phyloP scores from a whole-genome alignment of 2,329 filamentous ascomycete genomes.

The Phoma sp. region DNA sequence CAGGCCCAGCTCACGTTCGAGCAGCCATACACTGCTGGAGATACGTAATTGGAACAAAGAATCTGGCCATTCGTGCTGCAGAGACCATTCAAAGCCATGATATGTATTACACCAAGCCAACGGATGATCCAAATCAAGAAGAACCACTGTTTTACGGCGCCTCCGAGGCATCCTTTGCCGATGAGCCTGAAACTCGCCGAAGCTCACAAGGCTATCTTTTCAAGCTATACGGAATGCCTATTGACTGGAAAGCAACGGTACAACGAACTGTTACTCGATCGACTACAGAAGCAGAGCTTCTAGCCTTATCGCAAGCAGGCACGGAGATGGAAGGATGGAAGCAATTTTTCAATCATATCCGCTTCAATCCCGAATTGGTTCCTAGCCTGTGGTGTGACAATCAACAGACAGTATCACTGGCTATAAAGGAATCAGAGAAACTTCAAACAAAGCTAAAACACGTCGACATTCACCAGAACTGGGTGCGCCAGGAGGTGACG shows the following conservation, averaged over 20 bases:
- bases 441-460: slow-evolving; percentile 20
- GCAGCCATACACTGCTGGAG: too few species aligned
- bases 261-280: slow-evolving; percentile 23
- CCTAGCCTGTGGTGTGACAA: slow-evolving; percentile 17
- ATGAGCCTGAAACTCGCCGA: slow-evolving; percentile 16
- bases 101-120: too few species aligned
- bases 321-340: slow-evolving; percentile 17
- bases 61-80: too few species aligned
- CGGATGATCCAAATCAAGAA: too few species aligned
- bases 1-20: too few species aligned
- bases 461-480: neutral
- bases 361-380: slow-evolving; percentile 8
- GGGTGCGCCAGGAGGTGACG: slow-evolving; percentile 17
- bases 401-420: slow-evolving; percentile 10
- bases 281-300: slow-evolving; percentile 29
- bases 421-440: neutral
- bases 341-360: slow-evolving; percentile 21
- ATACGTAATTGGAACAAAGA: too few species aligned
- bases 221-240: slow-evolving; percentile 22
- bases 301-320: slow-evolving; percentile 13
- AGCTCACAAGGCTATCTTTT: slow-evolving; percentile 33
- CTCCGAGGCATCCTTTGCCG: slow-evolving; percentile 27
- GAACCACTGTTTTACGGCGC: slow-evolving; percentile 23
- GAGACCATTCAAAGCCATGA: too few species aligned
- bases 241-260: slow-evolving; percentile 22